Evolutionary conservation across 441 rosid species (phyloP), one percentile per base, ranked within the genome.

Genomic region (Jatropha multifida): DNA sequence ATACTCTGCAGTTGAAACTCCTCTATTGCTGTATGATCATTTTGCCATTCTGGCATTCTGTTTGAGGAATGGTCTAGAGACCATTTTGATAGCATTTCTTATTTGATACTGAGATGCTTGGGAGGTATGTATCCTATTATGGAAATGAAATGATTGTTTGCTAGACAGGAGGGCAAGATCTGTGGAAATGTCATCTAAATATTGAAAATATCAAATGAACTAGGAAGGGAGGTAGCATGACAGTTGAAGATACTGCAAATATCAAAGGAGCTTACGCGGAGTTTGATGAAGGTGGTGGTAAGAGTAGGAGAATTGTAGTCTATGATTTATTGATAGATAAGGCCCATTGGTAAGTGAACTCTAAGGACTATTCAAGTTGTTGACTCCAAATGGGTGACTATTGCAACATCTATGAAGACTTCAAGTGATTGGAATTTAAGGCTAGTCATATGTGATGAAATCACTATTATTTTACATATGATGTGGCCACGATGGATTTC

Each of bases 201-300:
- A 48, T 67, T 11, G n/a, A 44, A 42, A 41, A 44, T 27, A 65
- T 65, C 69, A 41, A 65, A 17, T 65, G 69, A n/a, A 12, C 2
- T 32, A 10, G 27, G 18, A 38, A 55, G 51, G 62, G 42, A 18
- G 48, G 37, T 48, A 3, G 8, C 8, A 23, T 40, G 15, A 44
- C 20, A 23, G 5, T 63, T 73, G 59, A 54, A 49, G 69, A 52
- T 73, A 15, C 23, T n/a, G 69, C n/a, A 32, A 49, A 41, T 51
- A 52, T 20, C 18, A 18, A 38, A 20, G 46, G 59, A n/a, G 73
- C 17, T 46, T 62, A 46, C 6, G 14, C 10, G 32, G 56, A 48
- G 38, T 64, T 63, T 63, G 62, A 4, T 41, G 23, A 32, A 32
- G 56, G 44, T 38, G 20, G 61, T 73, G 62, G 48, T 6, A 44